Percentiles rank a stretch among this genome's conserved stretches.
These are phyloP conservation scores for Lophiotrema nucula DNA, from an alignment of 495 filamentous ascomycete genomes.

Conservation along the genomic window DNA sequence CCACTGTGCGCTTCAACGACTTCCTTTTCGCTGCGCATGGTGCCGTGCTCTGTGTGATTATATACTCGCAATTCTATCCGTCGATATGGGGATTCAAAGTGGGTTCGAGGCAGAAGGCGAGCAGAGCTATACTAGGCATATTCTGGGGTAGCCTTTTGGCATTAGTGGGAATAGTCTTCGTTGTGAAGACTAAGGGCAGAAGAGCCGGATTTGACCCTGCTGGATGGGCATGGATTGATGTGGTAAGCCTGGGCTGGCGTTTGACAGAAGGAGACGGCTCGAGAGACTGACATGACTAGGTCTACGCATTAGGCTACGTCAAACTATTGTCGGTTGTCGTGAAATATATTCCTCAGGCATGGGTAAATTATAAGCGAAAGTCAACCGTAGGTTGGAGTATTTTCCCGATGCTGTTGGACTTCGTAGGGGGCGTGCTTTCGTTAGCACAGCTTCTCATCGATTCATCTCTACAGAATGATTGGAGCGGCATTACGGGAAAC, in stretches of 20 bases:
- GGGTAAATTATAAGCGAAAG: conserved; percentile 74
- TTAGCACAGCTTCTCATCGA: conserved; percentile 80
- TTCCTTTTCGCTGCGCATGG: conserved; percentile 83
- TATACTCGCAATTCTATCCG: conserved; percentile 71
- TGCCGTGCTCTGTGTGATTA: conserved; percentile 62
- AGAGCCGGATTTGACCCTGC: conserved; percentile 54
- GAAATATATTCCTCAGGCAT: conserved; percentile 83
- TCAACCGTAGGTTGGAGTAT: conserved; percentile 90
- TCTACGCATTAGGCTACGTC: conserved; percentile 79
- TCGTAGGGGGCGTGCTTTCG: conserved; percentile 77
- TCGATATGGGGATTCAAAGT: conserved; percentile 72
- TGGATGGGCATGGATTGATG: conserved; percentile 75
- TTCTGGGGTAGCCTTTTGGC: conserved; percentile 63
- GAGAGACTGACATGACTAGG: conserved; percentile 44
- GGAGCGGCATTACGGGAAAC: conserved; percentile 82
- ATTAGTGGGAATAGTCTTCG: conserved; percentile 51
- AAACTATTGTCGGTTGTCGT: conserved; percentile 86
- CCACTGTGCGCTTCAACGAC: conserved; percentile 88
- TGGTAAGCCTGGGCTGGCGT: no score
- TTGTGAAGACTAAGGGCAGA: conserved; percentile 55
- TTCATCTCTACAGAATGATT: conserved; percentile 78
- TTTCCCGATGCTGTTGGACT: conserved; percentile 77
- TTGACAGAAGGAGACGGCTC: neutral
- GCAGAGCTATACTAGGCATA: conserved; percentile 63
- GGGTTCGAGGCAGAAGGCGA: conserved; percentile 55